Conservation (phyloP, 805 yeast species). For the Starmera amethionina region DNA sequence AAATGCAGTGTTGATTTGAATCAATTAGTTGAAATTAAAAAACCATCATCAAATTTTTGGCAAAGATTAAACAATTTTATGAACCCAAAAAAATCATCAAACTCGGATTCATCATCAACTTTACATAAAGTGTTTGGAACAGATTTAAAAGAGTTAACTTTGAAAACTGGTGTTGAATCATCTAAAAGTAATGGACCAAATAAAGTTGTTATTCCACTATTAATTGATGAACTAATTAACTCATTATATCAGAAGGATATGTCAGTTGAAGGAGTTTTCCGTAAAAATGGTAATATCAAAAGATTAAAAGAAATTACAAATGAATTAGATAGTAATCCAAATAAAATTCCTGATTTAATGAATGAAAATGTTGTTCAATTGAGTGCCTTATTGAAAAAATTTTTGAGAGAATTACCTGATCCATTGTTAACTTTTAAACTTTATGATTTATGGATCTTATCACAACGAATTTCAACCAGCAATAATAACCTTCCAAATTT, state of each 20-base stretch:
- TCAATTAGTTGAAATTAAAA: constrained; percentile 22
- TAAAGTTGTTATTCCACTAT: constrained; percentile 69
- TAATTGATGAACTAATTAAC: constrained; percentile 77
- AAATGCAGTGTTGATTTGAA: constrained; percentile 27
- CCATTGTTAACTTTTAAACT: constrained; percentile 74
- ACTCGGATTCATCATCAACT: constrained; percentile 9
- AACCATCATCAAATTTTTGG: constrained; percentile 31
- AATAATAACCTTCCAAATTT: constrained; percentile 5
- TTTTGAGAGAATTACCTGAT: constrained; percentile 84
- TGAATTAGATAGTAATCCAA: constrained; percentile 64
- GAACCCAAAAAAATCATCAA: constrained; percentile 6
- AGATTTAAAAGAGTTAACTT: constrained; percentile 58
- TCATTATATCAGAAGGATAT: constrained; percentile 85
- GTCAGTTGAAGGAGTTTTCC: constrained; percentile 92
- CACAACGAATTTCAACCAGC: constrained; percentile 43
- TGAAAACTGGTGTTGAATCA: constrained; percentile 70
- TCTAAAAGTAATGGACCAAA: constrained; percentile 79
- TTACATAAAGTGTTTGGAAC: constrained; percentile 60
- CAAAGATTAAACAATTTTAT: constrained; percentile 23
- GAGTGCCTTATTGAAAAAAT: constrained; percentile 87
- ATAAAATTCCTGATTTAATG: constrained; percentile 57
- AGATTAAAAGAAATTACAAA: constrained; percentile 65
- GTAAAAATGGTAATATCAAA: constrained; percentile 92
- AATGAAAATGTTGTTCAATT: constrained; percentile 82
- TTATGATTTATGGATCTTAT: constrained; percentile 69